A percentile compares a stretch with the other conserved stretches of the same genome.
These are phyloP conservation scores for Xylaria telfairii DNA, from an alignment of 495 filamentous ascomycete genomes.

Conservation along the genomic window DNA sequence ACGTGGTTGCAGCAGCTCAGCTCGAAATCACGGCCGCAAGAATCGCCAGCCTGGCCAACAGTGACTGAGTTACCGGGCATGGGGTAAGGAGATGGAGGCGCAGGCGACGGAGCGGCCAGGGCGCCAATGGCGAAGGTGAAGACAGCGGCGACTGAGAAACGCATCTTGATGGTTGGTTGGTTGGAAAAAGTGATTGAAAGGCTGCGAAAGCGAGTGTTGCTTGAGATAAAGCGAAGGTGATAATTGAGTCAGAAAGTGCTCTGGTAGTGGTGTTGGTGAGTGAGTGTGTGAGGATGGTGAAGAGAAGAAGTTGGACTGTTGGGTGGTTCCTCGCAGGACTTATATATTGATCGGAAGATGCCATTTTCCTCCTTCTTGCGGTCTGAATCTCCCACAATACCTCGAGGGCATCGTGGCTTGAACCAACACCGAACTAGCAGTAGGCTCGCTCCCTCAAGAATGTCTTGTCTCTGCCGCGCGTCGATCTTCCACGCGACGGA, in stretches of 20 bases:
- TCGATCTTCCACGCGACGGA: constrained; percentile 13
- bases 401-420: constrained; percentile 19
- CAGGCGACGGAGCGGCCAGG: constrained; percentile 25
- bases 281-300: constrained; percentile 35
- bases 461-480: constrained; percentile 33
- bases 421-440: constrained; percentile 29
- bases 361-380: neutral
- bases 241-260: constrained; percentile 39
- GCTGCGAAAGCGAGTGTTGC: constrained; percentile 31
- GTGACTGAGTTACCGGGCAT: constrained; percentile 39
- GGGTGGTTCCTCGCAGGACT: constrained; percentile 27
- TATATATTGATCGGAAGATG: constrained; percentile 35
- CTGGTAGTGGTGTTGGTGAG: constrained; percentile 30
- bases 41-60: constrained; percentile 54
- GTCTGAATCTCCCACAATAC: neutral
- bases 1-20: constrained; percentile 53
- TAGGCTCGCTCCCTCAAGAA: constrained; percentile 32
- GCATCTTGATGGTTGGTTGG: constrained; percentile 39
- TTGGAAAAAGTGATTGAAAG: constrained; percentile 18
- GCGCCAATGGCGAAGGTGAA: constrained; percentile 40
- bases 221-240: constrained; percentile 35
- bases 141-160: constrained; percentile 40
- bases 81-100: neutral
- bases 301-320: constrained; percentile 7
- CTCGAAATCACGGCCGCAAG: constrained; percentile 53